Conservation (phyloP, 768 basidiomycete genomes). For the Phlebiopsis gigantea region DNA sequence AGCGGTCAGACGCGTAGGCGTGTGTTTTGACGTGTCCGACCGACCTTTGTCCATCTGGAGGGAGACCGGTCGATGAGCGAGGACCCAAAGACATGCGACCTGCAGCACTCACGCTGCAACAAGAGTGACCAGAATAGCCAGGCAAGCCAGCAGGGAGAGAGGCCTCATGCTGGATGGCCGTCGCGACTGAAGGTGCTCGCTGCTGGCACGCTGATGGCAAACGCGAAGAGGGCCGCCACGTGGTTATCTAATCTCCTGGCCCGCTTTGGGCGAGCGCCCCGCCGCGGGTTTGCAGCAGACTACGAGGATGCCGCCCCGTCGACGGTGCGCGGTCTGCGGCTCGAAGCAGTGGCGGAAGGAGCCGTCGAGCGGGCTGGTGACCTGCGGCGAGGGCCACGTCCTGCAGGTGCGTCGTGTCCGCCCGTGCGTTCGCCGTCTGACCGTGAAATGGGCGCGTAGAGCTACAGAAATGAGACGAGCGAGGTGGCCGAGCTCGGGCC, state of each 20-base stretch:
- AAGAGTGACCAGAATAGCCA: constrained; percentile 48
- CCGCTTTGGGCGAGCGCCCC: not conserved
- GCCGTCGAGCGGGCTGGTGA: constrained; percentile 70
- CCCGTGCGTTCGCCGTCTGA: not conserved
- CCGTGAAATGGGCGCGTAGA: constrained; percentile 35
- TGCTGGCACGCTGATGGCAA: constrained; percentile 3
- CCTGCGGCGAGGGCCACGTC: constrained; percentile 89
- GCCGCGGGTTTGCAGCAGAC: not conserved
- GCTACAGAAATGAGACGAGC: constrained; percentile 75
- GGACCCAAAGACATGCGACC: not conserved
- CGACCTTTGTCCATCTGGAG: constrained; percentile 67
- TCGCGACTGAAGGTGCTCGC: not conserved
- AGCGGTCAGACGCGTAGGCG: not conserved
- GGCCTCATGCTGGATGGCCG: constrained; percentile 40
- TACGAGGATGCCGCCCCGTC: constrained; percentile 51
- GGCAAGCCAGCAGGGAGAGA: constrained; percentile 38
- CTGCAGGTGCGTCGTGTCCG: constrained; percentile 54
- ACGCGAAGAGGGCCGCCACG: constrained; percentile 7
- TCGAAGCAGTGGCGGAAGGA: constrained; percentile 89
- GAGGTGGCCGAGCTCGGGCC: constrained; percentile 62
- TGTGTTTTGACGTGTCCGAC: constrained; percentile 3
- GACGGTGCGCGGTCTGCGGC: constrained; percentile 71
- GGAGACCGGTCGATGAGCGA: not conserved
- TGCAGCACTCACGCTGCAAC: constrained; percentile 52
- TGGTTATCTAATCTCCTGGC: constrained; percentile 15